Evolutionary conservation across 495 filamentous ascomycete genomes (phyloP).

Genomic region (Penicillium egyptiacum): DNA sequence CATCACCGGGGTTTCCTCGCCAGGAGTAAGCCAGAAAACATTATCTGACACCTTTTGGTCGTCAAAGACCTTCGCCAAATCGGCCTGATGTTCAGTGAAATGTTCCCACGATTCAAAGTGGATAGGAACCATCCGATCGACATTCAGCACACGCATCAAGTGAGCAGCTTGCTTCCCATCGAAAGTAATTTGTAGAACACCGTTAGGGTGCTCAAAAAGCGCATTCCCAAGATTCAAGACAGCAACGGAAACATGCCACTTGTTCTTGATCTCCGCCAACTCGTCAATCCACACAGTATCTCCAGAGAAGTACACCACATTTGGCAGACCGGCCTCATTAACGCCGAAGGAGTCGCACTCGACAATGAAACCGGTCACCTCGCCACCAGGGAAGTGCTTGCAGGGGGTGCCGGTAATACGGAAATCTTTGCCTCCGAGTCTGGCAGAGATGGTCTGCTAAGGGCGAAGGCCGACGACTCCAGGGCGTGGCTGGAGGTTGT

Average conservation of each 20-base stretch:
- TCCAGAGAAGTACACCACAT: constrained; percentile 56
- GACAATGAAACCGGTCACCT: constrained; percentile 52
- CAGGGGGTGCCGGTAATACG: constrained; percentile 45
- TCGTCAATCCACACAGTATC: constrained; percentile 56
- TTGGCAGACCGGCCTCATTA: constrained; percentile 38
- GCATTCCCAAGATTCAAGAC: constrained; percentile 37
- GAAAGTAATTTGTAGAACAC: constrained; percentile 49
- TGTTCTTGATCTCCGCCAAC: constrained; percentile 27
- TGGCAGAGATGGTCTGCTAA: constrained; percentile 25
- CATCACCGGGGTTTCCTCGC: constrained; percentile 1
- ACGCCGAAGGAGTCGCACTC: constrained; percentile 42
- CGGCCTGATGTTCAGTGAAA: constrained; percentile 39
- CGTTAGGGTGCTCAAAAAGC: constrained; percentile 25
- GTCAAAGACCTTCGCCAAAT: constrained; percentile 25
- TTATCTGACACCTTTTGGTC: constrained; percentile 28
- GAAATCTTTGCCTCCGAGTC: constrained; percentile 27
- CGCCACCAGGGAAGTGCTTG: constrained; percentile 46
- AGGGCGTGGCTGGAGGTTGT: constrained; percentile 42
- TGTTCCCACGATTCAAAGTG: constrained; percentile 55
- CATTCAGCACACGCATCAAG: constrained; percentile 42
- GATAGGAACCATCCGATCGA: constrained; percentile 50
- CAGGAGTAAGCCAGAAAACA: constrained; percentile 27
- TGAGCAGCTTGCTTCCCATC: constrained; percentile 46
- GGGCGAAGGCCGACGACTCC: constrained; percentile 41
- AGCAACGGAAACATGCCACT: constrained; percentile 25